Percentiles rank a stretch among this genome's conserved stretches.
phyloP scores from a whole-genome alignment of 371 early-diverging fungal genomes.

The Apophysomyces variabilis region DNA sequence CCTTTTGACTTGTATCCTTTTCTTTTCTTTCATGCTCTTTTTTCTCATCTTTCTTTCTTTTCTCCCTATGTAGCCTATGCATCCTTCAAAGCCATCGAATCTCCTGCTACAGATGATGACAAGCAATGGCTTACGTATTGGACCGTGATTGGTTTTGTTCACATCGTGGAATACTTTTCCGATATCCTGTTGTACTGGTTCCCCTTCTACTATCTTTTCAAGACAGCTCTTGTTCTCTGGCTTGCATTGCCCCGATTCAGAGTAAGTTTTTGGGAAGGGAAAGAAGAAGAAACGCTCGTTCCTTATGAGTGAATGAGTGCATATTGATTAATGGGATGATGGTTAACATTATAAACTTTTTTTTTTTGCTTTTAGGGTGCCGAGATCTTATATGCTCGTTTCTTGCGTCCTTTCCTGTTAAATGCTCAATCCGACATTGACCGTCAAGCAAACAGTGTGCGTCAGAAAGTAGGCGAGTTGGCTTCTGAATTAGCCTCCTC shows the following conservation, averaged over 20 bases:
- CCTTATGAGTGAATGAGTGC: no score
- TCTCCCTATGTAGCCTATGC: constrained; percentile 70
- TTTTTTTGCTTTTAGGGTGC: constrained; percentile 41
- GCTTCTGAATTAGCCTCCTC: constrained; percentile 13
- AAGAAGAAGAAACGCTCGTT: no score
- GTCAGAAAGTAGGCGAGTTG: constrained; percentile 35
- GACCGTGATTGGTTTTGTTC: constrained; percentile 87
- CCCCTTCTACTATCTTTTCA: constrained; percentile 93
- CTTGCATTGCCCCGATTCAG: constrained; percentile 79
- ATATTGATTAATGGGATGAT: no score
- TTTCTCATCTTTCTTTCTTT: not conserved
- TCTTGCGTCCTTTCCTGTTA: constrained; percentile 49
- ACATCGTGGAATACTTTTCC: constrained; percentile 85
- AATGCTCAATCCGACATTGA: constrained; percentile 33
- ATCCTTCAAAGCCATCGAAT: constrained; percentile 91
- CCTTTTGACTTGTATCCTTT: no score
- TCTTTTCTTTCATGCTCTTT: no score
- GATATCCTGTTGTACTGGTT: constrained; percentile 87
- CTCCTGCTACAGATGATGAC: constrained; percentile 78
- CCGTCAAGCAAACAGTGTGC: constrained; percentile 16
- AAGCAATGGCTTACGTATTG: constrained; percentile 90
- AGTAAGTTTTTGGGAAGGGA: constrained; percentile 47
- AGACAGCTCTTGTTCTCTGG: constrained; percentile 86
- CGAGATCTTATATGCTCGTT: constrained; percentile 43
- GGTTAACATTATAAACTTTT: not conserved